phyloP scores from a whole-genome alignment of 1,284 basidiomycete genomes.

The Veloporphyrellus conicus region DNA sequence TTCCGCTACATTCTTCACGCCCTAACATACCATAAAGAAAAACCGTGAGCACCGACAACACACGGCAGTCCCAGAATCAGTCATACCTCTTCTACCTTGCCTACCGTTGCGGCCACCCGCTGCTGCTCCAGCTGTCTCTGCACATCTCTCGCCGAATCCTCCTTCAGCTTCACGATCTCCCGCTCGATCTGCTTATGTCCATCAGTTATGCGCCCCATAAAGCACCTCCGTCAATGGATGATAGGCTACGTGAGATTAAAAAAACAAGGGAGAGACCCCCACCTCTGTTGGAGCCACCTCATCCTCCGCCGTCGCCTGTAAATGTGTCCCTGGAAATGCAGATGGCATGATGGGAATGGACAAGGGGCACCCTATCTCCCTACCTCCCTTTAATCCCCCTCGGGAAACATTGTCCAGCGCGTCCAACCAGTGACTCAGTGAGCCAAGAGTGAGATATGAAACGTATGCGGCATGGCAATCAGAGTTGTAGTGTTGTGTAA shows the following conservation, averaged over 20 bases:
- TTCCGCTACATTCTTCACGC: conserved; percentile 2
- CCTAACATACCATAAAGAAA: background rate
- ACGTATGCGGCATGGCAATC: background rate
- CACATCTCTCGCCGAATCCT: conserved; percentile 22
- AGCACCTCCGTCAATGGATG: background rate
- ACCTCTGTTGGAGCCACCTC: conserved; percentile 13
- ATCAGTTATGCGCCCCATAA: background rate
- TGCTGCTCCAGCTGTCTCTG: conserved; percentile 21
- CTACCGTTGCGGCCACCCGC: conserved; percentile 3
- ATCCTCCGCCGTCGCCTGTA: background rate
- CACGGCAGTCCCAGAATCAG: background rate
- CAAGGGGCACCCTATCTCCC: too few relatives aligned
- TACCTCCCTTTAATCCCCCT: conserved; percentile 13
- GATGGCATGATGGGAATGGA: conserved; percentile 5
- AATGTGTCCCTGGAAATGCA: background rate
- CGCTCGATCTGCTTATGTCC: conserved; percentile 16
- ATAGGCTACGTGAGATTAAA: background rate
- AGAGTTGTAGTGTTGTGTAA: too few relatives aligned
- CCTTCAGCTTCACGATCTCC: conserved; percentile 20
- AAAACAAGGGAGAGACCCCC: background rate
- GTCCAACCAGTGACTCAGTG: background rate
- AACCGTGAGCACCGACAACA: background rate
- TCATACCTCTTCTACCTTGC: conserved; percentile 9
- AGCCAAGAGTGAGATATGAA: background rate
- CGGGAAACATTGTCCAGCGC: background rate